Conservation (phyloP, 192 early-diverging fungal genomes). For the Mortierella hygrophila region DNA sequence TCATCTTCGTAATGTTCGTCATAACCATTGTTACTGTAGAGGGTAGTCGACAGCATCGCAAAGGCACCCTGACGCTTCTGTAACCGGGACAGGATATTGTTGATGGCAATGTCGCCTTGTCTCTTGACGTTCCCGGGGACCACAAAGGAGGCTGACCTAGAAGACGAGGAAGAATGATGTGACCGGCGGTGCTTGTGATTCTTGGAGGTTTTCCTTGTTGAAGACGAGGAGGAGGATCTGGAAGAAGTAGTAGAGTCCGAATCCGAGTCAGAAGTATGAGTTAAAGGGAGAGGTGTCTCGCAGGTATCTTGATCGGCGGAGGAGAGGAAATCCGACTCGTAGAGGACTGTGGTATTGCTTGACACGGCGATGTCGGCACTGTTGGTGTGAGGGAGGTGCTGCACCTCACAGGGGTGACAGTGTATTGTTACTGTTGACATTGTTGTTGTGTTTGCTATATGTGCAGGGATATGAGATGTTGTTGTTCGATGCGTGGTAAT, state of each 20-base stretch:
- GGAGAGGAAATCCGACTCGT: neutral
- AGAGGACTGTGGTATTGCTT: neutral
- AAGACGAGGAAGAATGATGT: neutral
- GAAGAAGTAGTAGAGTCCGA: neutral
- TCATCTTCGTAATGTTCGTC: neutral
- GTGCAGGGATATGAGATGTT: neutral
- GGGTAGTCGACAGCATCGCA: neutral
- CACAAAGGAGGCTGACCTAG: neutral
- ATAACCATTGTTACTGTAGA: neutral
- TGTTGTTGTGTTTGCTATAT: neutral
- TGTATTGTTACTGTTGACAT: neutral
- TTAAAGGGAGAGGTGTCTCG: neutral
- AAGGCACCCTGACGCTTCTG: slow-evolving; percentile 1
- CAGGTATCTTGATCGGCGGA: neutral
- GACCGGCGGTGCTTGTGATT: neutral
- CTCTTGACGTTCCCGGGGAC: neutral
- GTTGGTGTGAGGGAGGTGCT: neutral
- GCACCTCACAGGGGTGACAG: neutral
- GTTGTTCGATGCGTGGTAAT: neutral
- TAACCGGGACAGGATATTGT: neutral
- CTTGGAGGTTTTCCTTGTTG: neutral
- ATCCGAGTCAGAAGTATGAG: neutral
- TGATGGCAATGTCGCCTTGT: slow-evolving; percentile 2
- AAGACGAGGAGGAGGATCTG: neutral
- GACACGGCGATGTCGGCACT: neutral